These are phyloP conservation scores for Spinacia oleracea DNA, from an alignment of 179 eudicot species.

Conservation along the genomic window DNA sequence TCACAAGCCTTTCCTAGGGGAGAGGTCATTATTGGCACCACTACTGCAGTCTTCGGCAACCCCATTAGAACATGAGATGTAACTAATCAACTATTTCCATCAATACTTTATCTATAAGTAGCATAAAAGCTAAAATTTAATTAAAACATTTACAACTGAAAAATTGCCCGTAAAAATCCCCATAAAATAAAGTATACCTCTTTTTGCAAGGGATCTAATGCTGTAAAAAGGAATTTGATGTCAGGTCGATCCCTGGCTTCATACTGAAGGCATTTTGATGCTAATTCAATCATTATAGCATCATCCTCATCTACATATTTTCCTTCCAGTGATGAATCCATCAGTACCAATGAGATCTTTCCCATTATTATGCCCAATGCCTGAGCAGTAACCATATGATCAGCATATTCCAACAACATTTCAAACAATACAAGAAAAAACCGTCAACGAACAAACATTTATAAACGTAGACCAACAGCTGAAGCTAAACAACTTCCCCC, in stretches of 20 bases:
- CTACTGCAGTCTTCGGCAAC: conserved; percentile 53
- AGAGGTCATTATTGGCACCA: conserved; percentile 72
- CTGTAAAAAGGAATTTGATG: conserved; percentile 65
- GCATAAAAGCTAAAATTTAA: background rate
- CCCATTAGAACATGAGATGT: conserved; percentile 70
- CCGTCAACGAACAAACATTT: background rate
- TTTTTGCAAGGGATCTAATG: conserved; percentile 72
- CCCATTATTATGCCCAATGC: conserved; percentile 89
- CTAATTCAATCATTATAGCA: conserved; percentile 76
- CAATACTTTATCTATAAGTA: background rate
- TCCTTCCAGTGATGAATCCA: conserved; percentile 89
- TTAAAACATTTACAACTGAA: background rate
- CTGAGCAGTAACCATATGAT: conserved; percentile 33
- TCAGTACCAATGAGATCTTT: conserved; percentile 68
- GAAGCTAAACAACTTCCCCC: no score
- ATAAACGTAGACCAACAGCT: no score
- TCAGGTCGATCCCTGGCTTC: conserved; percentile 91
- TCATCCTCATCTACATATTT: conserved; percentile 80
- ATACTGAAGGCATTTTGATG: conserved; percentile 88
- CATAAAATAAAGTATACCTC: conserved; percentile 43
- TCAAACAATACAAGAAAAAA: background rate
- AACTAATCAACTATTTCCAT: conserved; percentile 34
- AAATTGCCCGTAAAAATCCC: background rate
- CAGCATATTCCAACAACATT: conserved; percentile 7
- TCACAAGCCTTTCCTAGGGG: conserved; percentile 63